Evolutionary conservation across 768 basidiomycete species (phyloP).

Genomic region (Mycena rebaudengoi): DNA sequence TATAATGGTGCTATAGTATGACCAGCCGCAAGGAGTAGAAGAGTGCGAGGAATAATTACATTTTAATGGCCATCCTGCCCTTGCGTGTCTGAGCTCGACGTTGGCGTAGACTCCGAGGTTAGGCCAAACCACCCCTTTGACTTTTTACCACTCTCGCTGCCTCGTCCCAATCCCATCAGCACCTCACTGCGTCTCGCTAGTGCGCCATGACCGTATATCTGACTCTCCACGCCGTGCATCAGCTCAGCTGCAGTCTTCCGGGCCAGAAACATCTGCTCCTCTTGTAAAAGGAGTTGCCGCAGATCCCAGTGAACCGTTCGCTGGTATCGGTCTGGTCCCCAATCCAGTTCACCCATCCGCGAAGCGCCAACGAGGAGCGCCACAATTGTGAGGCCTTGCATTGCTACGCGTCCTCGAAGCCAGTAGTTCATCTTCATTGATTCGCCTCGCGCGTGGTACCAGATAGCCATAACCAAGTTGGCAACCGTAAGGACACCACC

Average conservation of each 20-base stretch:
- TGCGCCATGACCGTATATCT: constrained; percentile 20
- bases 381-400: constrained; percentile 65
- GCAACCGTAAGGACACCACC: constrained; percentile 55
- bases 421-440: constrained; percentile 59
- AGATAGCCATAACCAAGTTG: constrained; percentile 62
- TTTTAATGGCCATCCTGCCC: not conserved
- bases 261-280: constrained; percentile 24
- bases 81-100: not conserved
- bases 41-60: constrained; percentile 7
- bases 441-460: constrained; percentile 59
- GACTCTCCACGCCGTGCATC: constrained; percentile 17
- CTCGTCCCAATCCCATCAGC: constrained; percentile 12
- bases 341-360: constrained; percentile 27
- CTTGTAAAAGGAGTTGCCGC: constrained; percentile 28
- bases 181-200: constrained; percentile 19
- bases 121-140: constrained; percentile 9
- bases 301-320: constrained; percentile 28
- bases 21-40: not conserved
- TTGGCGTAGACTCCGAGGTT: not conserved
- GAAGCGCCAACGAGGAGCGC: constrained; percentile 50
- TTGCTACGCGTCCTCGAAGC: constrained; percentile 65
- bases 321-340: constrained; percentile 28
- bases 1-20: constrained; percentile 1
- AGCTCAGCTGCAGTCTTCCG: constrained; percentile 23
- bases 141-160: constrained; percentile 16